These are phyloP conservation scores for Geranomyces variabilis DNA, from an alignment of 192 early-diverging fungal genomes.

Conservation along the genomic window DNA sequence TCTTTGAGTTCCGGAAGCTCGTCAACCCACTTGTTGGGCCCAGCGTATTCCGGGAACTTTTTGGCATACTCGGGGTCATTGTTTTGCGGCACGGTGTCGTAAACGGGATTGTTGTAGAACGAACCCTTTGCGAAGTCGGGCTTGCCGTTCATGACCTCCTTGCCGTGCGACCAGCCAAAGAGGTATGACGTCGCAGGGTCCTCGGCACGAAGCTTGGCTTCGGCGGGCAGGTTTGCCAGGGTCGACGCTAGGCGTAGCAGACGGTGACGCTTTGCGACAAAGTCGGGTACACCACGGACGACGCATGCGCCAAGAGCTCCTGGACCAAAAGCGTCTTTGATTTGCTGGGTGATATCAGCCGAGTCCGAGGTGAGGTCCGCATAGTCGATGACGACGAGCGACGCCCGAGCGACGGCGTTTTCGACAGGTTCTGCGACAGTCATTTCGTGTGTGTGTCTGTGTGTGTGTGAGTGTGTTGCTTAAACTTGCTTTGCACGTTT, in stretches of 20 bases:
- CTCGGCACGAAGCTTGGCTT: constrained; percentile 49
- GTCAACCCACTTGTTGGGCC: constrained; percentile 63
- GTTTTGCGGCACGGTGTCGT: neutral
- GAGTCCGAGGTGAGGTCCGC: constrained; percentile 44
- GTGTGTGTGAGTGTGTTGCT: no score
- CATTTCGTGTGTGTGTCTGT: no score
- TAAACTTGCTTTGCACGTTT: no score
- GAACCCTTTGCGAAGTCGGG: constrained; percentile 67
- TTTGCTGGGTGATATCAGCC: constrained; percentile 45
- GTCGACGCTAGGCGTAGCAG: constrained; percentile 56
- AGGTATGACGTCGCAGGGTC: constrained; percentile 57
- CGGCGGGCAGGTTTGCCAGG: constrained; percentile 58
- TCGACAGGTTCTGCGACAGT: no score
- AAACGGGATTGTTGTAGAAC: constrained; percentile 56
- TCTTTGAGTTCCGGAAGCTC: constrained; percentile 55
- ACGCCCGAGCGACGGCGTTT: neutral
- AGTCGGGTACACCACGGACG: constrained; percentile 60
- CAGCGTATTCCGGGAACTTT: constrained; percentile 56
- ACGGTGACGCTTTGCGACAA: constrained; percentile 44
- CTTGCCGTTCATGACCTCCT: constrained; percentile 68
- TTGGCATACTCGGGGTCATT: constrained; percentile 31
- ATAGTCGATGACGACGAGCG: constrained; percentile 51
- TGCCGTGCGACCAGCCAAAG: constrained; percentile 76
- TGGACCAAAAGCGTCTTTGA: constrained; percentile 61
- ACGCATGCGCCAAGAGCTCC: constrained; percentile 58